These are phyloP conservation scores for Cymbidium sinense DNA, from an alignment of 106 monocot species.

Conservation along the genomic window DNA sequence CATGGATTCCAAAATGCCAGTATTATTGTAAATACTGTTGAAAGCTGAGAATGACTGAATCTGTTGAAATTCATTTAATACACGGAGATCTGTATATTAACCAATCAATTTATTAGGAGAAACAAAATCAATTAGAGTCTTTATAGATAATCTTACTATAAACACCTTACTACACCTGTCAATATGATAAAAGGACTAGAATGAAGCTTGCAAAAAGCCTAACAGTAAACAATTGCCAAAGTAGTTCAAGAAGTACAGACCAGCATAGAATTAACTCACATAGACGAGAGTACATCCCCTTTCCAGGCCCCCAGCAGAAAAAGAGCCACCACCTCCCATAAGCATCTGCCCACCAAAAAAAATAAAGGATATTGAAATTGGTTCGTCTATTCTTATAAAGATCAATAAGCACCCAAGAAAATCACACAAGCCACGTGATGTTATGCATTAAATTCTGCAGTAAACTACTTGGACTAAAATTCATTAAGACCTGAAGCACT, in stretches of 20 bases:
- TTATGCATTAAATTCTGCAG: neutral
- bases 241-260: neutral
- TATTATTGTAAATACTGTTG: slow-evolving; percentile 75
- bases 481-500: slow-evolving; percentile 60
- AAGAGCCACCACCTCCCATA: slow-evolving; percentile 89
- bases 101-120: neutral
- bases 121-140: neutral
- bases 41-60: slow-evolving; percentile 82
- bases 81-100: slow-evolving; percentile 45
- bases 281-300: slow-evolving; percentile 85
- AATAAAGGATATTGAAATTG: slow-evolving; percentile 3
- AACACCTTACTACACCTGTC: neutral
- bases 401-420: neutral
- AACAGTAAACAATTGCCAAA: neutral
- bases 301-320: slow-evolving; percentile 93
- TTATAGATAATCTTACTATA: neutral
- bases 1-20: slow-evolving; percentile 84
- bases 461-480: neutral
- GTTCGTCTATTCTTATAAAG: neutral
- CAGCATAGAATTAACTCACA: slow-evolving; percentile 36
- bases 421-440: neutral
- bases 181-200: neutral
- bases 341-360: slow-evolving; percentile 48
- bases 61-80: slow-evolving; percentile 63
- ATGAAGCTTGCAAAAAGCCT: neutral